phyloP scores from a whole-genome alignment of 2,329 filamentous ascomycete species.

The Fonsecaea erecta region DNA sequence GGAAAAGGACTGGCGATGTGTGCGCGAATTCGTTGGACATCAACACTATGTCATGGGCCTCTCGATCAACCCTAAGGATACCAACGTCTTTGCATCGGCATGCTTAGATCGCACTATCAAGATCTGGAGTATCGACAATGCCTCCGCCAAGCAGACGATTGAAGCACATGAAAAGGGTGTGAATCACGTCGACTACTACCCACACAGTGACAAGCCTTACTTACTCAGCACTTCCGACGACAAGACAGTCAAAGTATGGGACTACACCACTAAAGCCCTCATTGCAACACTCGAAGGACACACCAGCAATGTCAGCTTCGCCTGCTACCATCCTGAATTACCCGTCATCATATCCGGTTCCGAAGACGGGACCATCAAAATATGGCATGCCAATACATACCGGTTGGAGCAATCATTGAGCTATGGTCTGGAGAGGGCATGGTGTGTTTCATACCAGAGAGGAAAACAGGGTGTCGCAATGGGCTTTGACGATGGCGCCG shows the following conservation, averaged over 20 bases:
- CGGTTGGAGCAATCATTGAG: conserved; percentile 93
- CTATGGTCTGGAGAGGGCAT: conserved; percentile 93
- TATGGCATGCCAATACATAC: conserved; percentile 99
- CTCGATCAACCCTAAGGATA: conserved; percentile 82
- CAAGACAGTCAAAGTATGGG: conserved; percentile 96
- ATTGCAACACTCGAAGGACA: conserved; percentile 97
- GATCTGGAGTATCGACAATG: conserved; percentile 93
- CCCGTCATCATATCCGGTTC: conserved; percentile 97
- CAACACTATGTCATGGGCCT: conserved; percentile 92
- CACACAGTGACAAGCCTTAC: conserved; percentile 74
- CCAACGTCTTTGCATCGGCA: conserved; percentile 76
- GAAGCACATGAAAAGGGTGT: conserved; percentile 98
- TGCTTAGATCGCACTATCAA: conserved; percentile 97
- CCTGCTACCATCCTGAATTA: conserved; percentile 95
- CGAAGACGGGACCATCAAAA: conserved; percentile 94
- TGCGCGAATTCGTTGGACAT: conserved; percentile 95
- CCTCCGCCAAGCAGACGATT: conserved; percentile 93
- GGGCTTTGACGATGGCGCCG: conserved; percentile 95
- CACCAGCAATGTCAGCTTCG: conserved; percentile 97
- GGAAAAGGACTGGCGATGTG: conserved; percentile 98
- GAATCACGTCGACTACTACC: conserved; percentile 92
- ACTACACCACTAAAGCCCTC: conserved; percentile 96
- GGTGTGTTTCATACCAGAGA: conserved; percentile 96
- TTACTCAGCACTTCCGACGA: conserved; percentile 96
- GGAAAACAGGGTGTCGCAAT: conserved; percentile 93